phyloP scores from a whole-genome alignment of 2,329 filamentous ascomycete genomes.

The Hymenoscyphus infarciens region DNA sequence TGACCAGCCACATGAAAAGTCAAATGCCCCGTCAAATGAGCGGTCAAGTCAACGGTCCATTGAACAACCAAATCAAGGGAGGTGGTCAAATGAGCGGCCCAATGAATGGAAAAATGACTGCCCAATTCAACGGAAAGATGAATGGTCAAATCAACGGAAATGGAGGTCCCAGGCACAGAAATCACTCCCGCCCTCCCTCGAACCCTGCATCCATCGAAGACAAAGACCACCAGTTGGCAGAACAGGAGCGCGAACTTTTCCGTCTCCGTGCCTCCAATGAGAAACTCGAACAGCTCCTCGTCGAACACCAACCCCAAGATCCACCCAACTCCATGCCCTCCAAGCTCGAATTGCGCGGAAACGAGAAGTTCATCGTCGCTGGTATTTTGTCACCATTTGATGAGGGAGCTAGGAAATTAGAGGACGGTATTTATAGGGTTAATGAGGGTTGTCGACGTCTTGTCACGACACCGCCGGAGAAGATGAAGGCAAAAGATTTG shows the following conservation, averaged over 20 bases:
- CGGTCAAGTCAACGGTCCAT: no score
- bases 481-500: not conserved
- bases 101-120: no score
- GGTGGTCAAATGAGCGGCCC: no score
- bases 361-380: not conserved
- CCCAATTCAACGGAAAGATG: not conserved
- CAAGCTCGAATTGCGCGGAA: not conserved
- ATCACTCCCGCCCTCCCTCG: not conserved
- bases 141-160: not conserved
- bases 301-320: not conserved
- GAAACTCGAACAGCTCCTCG: not conserved
- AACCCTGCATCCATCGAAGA: not conserved
- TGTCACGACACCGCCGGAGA: not conserved
- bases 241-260: not conserved
- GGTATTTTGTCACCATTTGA: not conserved
- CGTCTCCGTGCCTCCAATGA: not conserved
- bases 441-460: not conserved
- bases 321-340: not conserved
- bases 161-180: not conserved
- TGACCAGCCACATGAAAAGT: no score
- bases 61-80: no score
- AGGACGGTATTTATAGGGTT: not conserved
- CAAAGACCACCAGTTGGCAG: not conserved
- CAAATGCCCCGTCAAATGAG: no score
- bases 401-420: not conserved